Base-by-base conservation (phyloP, 345 rosid species). In the Dipteronia sinensis region DNA sequence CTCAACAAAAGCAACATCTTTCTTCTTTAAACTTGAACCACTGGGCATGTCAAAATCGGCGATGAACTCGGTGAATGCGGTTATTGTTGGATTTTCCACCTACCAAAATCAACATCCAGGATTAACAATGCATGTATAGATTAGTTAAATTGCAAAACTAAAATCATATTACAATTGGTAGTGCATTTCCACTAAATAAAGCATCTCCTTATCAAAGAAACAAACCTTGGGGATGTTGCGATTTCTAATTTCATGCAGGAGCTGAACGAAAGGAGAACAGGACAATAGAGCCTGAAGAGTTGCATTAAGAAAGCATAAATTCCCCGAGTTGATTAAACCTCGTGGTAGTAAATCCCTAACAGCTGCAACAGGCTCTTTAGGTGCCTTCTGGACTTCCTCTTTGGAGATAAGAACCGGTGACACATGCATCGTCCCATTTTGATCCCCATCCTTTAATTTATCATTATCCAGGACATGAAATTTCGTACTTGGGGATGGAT, bases 271-370 rank as follows among this genome's bases (percentile, higher is more conserved):
- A 73, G 94, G 98, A 66, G 94, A 84, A 83, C 99, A 94, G 16
- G 97, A 90, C 49, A 94, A 80, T 20, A 94, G 88, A 70, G 99
- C 98, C 81, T 96, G 99, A 71, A 96, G 78, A 62, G 99, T 91
- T 10, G 99, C 89, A 81, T 89, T 96, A 66, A 94, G 98, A 84
- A 96, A 96, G 81, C 99, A 96, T 78, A 90, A 72, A 82, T 96
- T 96, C 58, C 99, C 98, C 0, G 88, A 86, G 80, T 96, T 96
- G 67, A 92, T 89, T 70, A 96, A 88, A 73, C 99, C 99, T 72
- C 93, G 92, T 2, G 98, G 98, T 47, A 83, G 78, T 38, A 92
- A 83, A 80, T 78, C 80, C 68, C 72, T 88, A 71, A 74, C 70
- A 62, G 83, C 68, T 25, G 85, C 46, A 64, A 81, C 47, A 77